These are phyloP conservation scores for Phaeotremella fagi DNA, from an alignment of 768 basidiomycete species.

Conservation along the genomic window DNA sequence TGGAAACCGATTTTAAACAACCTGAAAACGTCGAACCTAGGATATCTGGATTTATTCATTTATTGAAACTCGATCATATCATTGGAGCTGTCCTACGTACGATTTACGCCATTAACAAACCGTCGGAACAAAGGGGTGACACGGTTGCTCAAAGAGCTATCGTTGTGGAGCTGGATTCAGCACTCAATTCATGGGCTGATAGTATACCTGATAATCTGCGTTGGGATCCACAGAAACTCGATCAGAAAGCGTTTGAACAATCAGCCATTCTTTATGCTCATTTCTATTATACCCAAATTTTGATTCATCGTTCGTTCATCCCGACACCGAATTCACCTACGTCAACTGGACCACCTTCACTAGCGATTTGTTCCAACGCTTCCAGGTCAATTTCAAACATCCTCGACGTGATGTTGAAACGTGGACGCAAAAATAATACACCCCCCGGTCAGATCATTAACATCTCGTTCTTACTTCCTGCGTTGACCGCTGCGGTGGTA, in stretches of 20 bases:
- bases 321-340: slow-evolving; percentile 58
- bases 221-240: slow-evolving; percentile 57
- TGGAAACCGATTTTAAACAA: slow-evolving; percentile 60
- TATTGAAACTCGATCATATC: slow-evolving; percentile 60
- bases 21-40: slow-evolving; percentile 52
- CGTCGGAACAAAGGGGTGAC: slow-evolving; percentile 37
- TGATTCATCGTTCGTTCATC: slow-evolving; percentile 74
- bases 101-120: slow-evolving; percentile 68
- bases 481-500: slow-evolving; percentile 57
- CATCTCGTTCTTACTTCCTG: slow-evolving; percentile 42
- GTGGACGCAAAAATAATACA: slow-evolving; percentile 51
- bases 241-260: slow-evolving; percentile 57
- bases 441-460: slow-evolving; percentile 42
- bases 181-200: slow-evolving; percentile 68
- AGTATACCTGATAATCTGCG: slow-evolving; percentile 59
- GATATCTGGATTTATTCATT: slow-evolving; percentile 58
- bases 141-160: slow-evolving; percentile 49
- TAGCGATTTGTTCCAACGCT: slow-evolving; percentile 76
- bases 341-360: slow-evolving; percentile 56
- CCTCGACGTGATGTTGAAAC: slow-evolving; percentile 57
- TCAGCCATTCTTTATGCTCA: slow-evolving; percentile 58
- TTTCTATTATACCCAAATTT: slow-evolving; percentile 61
- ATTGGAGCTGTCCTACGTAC: slow-evolving; percentile 59
- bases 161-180: slow-evolving; percentile 64
- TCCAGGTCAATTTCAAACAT: slow-evolving; percentile 71